phyloP scores from a whole-genome alignment of 31 red algal genomes.

The Porphyra umbilicalis region DNA sequence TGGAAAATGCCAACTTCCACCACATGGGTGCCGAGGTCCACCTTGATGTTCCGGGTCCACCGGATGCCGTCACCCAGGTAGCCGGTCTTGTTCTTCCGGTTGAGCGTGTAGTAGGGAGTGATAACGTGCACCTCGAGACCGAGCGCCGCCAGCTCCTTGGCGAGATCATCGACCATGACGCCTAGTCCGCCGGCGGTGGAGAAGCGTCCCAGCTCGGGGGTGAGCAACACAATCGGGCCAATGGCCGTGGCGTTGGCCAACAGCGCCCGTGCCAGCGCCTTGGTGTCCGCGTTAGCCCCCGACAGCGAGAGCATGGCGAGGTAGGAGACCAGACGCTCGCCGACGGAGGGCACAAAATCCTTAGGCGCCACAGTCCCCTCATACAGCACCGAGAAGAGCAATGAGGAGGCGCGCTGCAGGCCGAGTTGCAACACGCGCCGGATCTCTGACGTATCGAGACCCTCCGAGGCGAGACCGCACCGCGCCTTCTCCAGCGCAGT shows the following conservation, averaged over 20 bases:
- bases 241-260: conserved; percentile 73
- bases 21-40: conserved; percentile 80
- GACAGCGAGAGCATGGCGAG: conserved; percentile 68
- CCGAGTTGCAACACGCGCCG: conserved; percentile 44
- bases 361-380: conserved; percentile 62
- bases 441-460: conserved; percentile 41
- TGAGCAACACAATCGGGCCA: conserved; percentile 91
- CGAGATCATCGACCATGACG: conserved; percentile 97
- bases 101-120: conserved; percentile 92
- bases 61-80: conserved; percentile 87
- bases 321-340: conserved; percentile 88
- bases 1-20: conserved; percentile 83
- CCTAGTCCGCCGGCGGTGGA: conserved; percentile 96
- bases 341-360: conserved; percentile 78
- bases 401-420: conserved; percentile 78
- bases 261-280: conserved; percentile 31
- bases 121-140: conserved; percentile 98
- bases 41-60: conserved; percentile 91
- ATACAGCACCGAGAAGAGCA: conserved; percentile 48
- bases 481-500: conserved; percentile 39
- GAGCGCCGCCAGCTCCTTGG: conserved; percentile 87
- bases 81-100: conserved; percentile 83
- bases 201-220: conserved; percentile 92
- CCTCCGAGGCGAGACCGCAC: conserved; percentile 29
- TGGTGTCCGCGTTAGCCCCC: conserved; percentile 32